Conservation (phyloP, 805 yeast species). For the Saccharomycopsis schoenii region DNA sequence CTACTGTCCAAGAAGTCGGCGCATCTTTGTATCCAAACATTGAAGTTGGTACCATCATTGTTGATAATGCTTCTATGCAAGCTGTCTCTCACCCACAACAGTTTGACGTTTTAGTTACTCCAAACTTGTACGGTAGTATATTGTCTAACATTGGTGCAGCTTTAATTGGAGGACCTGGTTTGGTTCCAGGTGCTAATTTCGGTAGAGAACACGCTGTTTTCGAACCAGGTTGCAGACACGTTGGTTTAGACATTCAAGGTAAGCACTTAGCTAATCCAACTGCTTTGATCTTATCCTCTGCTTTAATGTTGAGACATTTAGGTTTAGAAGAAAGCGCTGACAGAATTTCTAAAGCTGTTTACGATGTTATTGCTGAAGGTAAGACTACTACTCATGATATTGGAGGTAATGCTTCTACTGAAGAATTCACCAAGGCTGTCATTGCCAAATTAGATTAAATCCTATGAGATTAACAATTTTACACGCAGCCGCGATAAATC, state of each 20-base stretch:
- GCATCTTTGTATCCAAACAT: constrained; percentile 82
- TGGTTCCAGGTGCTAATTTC: constrained; percentile 96
- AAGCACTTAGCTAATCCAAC: constrained; percentile 96
- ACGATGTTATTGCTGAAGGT: constrained; percentile 84
- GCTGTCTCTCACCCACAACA: constrained; percentile 98
- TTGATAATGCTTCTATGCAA: constrained; percentile 98
- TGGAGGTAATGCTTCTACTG: constrained; percentile 83
- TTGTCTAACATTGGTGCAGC: constrained; percentile 98
- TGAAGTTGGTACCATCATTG: constrained; percentile 84
- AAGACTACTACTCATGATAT: constrained; percentile 77
- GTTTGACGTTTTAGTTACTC: constrained; percentile 95
- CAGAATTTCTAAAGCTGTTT: constrained; percentile 80
- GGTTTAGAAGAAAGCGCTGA: constrained; percentile 81
- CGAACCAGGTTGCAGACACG: constrained; percentile 99
- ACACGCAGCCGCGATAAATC: not conserved
- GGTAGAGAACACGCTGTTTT: constrained; percentile 97
- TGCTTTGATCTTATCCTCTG: constrained; percentile 87
- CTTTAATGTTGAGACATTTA: constrained; percentile 90
- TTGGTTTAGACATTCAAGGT: constrained; percentile 93
- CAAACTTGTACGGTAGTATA: constrained; percentile 96
- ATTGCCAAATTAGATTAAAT: not conserved
- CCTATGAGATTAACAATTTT: not conserved
- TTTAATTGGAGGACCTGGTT: constrained; percentile 89
- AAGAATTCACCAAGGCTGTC: constrained; percentile 75
- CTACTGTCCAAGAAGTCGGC: constrained; percentile 71